phyloP scores from a whole-genome alignment of 75 land plant species.

The Pinus tabuliformis region DNA sequence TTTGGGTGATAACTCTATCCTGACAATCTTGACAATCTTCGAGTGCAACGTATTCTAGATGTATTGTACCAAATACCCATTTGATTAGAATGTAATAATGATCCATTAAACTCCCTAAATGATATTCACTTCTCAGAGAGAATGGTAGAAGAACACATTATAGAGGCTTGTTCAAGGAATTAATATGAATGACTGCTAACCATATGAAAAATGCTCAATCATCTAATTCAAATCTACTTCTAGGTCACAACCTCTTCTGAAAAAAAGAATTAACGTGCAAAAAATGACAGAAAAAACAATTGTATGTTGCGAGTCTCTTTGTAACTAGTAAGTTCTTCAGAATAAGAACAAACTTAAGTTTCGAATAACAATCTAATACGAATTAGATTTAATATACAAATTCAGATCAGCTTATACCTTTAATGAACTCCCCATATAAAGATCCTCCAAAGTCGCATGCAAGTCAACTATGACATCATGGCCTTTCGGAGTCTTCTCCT shows the following conservation, averaged over 20 bases:
- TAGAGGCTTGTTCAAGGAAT: not conserved
- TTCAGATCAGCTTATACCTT: slow-evolving; percentile 42
- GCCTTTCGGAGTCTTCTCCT: slow-evolving; percentile 78
- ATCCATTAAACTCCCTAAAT: no score
- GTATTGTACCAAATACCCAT: not conserved
- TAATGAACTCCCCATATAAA: slow-evolving; percentile 85
- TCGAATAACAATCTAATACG: not conserved
- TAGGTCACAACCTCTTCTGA: not conserved
- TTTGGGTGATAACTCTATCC: not conserved
- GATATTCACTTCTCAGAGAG: no score
- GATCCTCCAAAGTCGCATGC: slow-evolving; percentile 82
- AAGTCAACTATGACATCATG: slow-evolving; percentile 93
- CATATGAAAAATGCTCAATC: not conserved
- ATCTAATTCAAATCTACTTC: not conserved
- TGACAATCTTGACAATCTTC: not conserved
- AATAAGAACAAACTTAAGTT: not conserved
- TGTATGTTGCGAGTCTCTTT: not conserved
- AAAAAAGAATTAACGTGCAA: not conserved
- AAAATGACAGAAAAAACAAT: slow-evolving; percentile 4
- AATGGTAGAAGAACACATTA: no score
- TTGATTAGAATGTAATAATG: no score
- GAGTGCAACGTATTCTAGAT: not conserved
- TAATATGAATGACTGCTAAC: not conserved
- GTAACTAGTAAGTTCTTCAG: no score
- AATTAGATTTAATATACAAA: not conserved